These are phyloP conservation scores for Podospora conica DNA, from an alignment of 495 filamentous ascomycete species.

Conservation along the genomic window DNA sequence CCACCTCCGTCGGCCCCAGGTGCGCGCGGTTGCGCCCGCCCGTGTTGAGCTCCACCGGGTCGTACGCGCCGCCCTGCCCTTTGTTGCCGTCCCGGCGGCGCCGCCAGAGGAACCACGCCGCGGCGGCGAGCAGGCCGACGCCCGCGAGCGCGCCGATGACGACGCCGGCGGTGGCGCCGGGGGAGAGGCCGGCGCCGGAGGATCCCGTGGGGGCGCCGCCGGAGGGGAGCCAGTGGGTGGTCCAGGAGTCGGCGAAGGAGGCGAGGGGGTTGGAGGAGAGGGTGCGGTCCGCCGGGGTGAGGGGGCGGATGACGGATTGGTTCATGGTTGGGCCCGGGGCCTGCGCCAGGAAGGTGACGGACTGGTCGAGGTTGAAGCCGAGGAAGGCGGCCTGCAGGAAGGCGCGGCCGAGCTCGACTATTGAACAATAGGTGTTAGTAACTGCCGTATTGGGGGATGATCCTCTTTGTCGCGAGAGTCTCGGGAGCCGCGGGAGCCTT, in stretches of 20 bases:
- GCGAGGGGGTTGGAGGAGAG: slow-evolving; percentile 39
- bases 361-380: slow-evolving; percentile 41
- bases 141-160: slow-evolving; percentile 2
- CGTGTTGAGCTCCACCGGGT: neutral
- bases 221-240: neutral
- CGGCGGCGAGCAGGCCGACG: neutral
- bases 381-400: slow-evolving; percentile 55
- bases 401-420: slow-evolving; percentile 45
- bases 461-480: no score
- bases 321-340: slow-evolving; percentile 13
- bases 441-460: no score
- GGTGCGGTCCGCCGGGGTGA: slow-evolving; percentile 29
- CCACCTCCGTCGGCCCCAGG: neutral
- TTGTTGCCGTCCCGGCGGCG: neutral
- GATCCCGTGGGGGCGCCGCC: neutral
- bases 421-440: no score
- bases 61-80: neutral
- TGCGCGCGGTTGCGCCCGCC: neutral
- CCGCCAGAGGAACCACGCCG: slow-evolving; percentile 4
- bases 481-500: no score
- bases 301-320: slow-evolving; percentile 18
- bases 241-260: neutral
- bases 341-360: slow-evolving; percentile 12
- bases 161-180: slow-evolving; percentile 6
- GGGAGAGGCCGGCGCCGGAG: neutral